Conservation (phyloP, 257 asterid species). For the Sherardia arvensis region DNA sequence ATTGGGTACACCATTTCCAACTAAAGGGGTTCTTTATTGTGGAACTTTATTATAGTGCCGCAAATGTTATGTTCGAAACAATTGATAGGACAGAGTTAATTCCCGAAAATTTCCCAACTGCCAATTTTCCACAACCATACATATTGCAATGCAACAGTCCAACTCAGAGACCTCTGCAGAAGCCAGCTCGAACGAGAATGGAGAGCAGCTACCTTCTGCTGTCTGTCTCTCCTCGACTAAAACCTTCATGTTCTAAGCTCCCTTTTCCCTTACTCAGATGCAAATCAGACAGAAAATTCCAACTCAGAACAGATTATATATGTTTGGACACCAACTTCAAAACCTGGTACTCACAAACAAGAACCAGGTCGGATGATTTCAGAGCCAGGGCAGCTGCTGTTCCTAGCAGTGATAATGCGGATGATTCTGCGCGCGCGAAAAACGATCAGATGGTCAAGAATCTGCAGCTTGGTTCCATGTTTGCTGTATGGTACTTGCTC, state of each 20-base stretch:
- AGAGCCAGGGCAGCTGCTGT: conserved; percentile 38
- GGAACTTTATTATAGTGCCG: too few species aligned
- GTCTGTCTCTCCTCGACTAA: conserved; percentile 37
- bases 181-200: conserved; percentile 43
- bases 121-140: conserved; percentile 7
- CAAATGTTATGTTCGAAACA: not conserved
- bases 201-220: conserved; percentile 26
- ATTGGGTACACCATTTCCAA: too few species aligned
- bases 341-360: not conserved
- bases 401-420: conserved; percentile 19
- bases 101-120: too few species aligned
- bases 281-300: not conserved
- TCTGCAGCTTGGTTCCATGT: conserved; percentile 65
- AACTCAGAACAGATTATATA: not conserved
- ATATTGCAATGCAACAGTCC: conserved; percentile 3
- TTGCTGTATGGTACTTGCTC: conserved; percentile 61
- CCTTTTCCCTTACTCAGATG: not conserved
- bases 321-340: not conserved
- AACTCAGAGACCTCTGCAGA: too few species aligned
- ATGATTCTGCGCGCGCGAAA: conserved; percentile 12
- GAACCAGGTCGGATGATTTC: conserved; percentile 12
- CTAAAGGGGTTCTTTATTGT: too few species aligned
- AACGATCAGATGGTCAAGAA: conserved; percentile 11
- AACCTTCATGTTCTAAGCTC: conserved; percentile 15
- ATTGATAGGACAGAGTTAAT: too few species aligned